Base-by-base conservation (phyloP, 2,329 filamentous ascomycete genomes). In the Westerdykella ornata region DNA sequence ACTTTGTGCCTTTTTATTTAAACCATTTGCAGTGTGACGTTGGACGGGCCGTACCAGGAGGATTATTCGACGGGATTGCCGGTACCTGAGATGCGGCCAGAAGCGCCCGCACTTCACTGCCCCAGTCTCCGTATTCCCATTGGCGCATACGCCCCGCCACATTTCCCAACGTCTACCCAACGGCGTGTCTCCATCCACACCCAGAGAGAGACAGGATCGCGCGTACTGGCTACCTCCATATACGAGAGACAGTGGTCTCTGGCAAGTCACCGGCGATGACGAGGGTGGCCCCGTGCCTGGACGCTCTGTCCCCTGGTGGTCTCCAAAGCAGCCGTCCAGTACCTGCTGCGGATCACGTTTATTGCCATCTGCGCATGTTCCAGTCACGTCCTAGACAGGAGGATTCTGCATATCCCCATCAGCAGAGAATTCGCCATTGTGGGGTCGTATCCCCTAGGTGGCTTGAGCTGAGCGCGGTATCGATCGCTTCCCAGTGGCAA, bases 221-320 rank as follows among this genome's bases (percentile, higher is more conserved):
- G 47, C 30, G n/a, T 33, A 56, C 44, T 54, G 49, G 52, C 35
- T 42, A 40, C 35, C 37, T 37, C 22, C 37, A 37, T 43, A 41
- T 49, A 39, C 44, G 42, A 41, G 45, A 34, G 46, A 39, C 39
- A 48, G 44, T 43, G 42, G 45, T 45, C 30, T 48, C 46, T 51
- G 42, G 47, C 53, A 57, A 59, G 52, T 58, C 53, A 59, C 42
- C 37, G 44, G 45, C 45, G 49, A 44, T 33, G 47, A 47, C 49
- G 39, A 48, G 45, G 44, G 41, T 47, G 18, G 35, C 30, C 30
- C 47, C 33, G 45, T 52, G 54, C 54, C 46, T 48, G 49, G 53
- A 49, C 48, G 51, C 47, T 52, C 48, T 44, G 38, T 41, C 14
- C 50, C 44, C 43, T 47, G 50, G 47, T 54, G 53, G 55, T 45